Conservation (phyloP, 177 flowering plant genomes). For the Vitis hybrid region DNA sequence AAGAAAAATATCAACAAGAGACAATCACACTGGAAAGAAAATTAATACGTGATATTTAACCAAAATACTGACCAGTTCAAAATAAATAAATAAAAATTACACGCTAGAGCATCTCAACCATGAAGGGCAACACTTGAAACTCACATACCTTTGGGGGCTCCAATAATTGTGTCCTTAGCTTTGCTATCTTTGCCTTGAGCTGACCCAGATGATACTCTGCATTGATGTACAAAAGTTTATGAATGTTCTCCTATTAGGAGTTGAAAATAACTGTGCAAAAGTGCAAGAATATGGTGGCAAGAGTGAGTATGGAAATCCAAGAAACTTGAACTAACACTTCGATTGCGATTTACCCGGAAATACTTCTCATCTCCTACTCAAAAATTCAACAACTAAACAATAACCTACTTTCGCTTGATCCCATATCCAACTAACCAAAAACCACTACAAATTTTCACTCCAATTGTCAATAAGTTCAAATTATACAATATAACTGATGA, state of each 20-base stretch:
- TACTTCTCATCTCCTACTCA: too few relatives aligned
- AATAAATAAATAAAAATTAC: too few relatives aligned
- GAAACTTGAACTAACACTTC: too few relatives aligned
- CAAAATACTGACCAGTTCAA: too few relatives aligned
- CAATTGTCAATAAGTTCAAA: neutral
- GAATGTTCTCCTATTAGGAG: neutral
- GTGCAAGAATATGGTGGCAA: neutral
- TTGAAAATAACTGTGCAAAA: neutral
- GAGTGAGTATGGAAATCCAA: too few relatives aligned
- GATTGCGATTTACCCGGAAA: too few relatives aligned
- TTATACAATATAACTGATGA: neutral
- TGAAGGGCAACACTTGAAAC: constrained; percentile 1
- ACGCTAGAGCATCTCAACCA: too few relatives aligned
- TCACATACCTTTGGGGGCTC: constrained; percentile 96
- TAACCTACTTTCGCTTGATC: too few relatives aligned
- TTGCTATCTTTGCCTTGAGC: constrained; percentile 99
- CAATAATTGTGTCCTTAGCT: constrained; percentile 87
- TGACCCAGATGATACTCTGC: constrained; percentile 99
- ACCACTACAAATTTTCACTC: too few relatives aligned
- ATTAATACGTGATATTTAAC: too few relatives aligned
- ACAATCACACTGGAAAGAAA: constrained; percentile 1
- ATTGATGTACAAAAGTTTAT: neutral
- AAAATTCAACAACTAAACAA: too few relatives aligned
- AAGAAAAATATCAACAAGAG: neutral
- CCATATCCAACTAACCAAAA: too few relatives aligned